phyloP scores from a whole-genome alignment of 306 rosid species.

The Cicer yamashitae region DNA sequence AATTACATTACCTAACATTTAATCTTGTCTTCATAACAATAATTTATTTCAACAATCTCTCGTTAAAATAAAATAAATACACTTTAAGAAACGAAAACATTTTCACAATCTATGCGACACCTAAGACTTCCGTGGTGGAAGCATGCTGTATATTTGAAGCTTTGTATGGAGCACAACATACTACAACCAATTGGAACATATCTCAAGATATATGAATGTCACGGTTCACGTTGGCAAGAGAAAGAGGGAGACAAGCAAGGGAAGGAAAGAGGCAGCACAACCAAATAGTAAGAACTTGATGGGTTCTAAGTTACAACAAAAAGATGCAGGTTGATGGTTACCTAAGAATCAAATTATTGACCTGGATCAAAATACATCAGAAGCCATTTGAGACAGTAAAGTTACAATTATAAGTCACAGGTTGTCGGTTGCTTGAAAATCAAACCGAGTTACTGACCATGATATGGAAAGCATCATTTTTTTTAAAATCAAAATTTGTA shows the following conservation, averaged over 20 bases:
- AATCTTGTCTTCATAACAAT: too few species aligned
- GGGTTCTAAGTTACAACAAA: constrained; percentile 24
- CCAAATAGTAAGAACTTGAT: neutral
- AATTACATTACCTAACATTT: too few species aligned
- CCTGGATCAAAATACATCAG: constrained; percentile 15
- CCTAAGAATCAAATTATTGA: constrained; percentile 33
- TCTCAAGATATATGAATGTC: neutral
- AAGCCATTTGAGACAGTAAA: neutral
- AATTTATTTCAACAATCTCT: too few species aligned
- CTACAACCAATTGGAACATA: too few species aligned
- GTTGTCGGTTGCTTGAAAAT: neutral
- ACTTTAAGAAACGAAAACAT: too few species aligned
- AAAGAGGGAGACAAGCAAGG: neutral
- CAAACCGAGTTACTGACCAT: neutral
- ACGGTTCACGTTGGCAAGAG: neutral
- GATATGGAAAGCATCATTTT: neutral
- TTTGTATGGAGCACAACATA: too few species aligned
- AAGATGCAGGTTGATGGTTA: constrained; percentile 20
- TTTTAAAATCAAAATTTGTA: neutral
- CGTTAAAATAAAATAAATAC: too few species aligned
- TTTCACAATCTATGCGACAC: too few species aligned
- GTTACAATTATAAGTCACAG: constrained; percentile 9
- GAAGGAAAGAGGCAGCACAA: neutral
- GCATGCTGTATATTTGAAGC: too few species aligned
- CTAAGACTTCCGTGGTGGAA: too few species aligned